These are phyloP conservation scores for Heterobasidion irregulare DNA, from an alignment of 1,284 basidiomycete species.

Conservation along the genomic window DNA sequence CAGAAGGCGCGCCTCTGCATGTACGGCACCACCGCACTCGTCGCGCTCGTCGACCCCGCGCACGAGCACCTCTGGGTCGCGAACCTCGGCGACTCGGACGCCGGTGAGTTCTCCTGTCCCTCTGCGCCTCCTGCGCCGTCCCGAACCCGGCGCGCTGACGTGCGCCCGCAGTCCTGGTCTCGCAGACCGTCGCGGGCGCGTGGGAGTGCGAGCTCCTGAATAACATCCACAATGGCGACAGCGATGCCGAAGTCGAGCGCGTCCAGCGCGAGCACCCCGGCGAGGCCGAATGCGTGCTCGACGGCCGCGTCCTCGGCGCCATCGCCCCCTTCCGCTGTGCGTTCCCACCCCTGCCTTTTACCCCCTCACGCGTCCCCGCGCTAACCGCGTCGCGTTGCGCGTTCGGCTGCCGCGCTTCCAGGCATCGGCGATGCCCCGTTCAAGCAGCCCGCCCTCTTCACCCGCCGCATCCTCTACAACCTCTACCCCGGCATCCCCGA, in stretches of 20 bases:
- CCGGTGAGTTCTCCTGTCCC: conserved; percentile 28
- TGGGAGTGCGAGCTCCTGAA: conserved; percentile 52
- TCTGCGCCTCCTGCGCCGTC: conserved; percentile 2
- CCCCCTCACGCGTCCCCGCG: too few species aligned
- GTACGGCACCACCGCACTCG: conserved; percentile 66
- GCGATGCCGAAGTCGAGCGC: conserved; percentile 48
- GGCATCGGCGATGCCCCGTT: conserved; percentile 65
- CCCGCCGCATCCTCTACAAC: conserved; percentile 59
- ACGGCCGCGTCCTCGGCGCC: conserved; percentile 58
- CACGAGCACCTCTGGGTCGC: conserved; percentile 63
- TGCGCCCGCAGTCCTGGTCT: conserved; percentile 37
- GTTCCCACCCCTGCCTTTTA: conserved; percentile 14
- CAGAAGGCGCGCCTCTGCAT: conserved; percentile 58
- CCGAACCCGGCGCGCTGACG: neutral
- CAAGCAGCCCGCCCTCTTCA: conserved; percentile 63
- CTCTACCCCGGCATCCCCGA: conserved; percentile 54
- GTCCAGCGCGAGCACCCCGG: conserved; percentile 53
- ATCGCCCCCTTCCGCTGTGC: conserved; percentile 64
- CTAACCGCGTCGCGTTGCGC: neutral
- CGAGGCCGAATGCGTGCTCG: conserved; percentile 53
- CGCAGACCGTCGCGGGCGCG: conserved; percentile 30
- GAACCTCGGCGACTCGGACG: conserved; percentile 67
- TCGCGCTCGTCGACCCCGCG: conserved; percentile 58
- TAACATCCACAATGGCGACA: conserved; percentile 54
- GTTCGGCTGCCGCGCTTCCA: conserved; percentile 15